Base-by-base conservation (phyloP, 257 asterid species). In the Solanum habrochaites region DNA sequence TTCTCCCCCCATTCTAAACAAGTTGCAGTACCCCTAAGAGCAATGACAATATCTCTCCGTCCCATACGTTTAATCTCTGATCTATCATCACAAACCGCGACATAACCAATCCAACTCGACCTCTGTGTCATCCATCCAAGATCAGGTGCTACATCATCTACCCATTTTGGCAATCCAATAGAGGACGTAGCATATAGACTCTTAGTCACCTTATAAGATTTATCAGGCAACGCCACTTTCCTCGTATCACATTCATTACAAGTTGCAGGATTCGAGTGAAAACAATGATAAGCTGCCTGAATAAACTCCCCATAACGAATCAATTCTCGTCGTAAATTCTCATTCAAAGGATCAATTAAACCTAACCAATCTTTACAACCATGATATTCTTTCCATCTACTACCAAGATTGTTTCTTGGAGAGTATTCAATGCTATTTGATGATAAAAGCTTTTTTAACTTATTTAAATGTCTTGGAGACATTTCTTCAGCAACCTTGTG, bases 1-100 rank as follows among this genome's bases (percentile, higher is more conserved):
- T 96, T 96, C 86, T 95, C 98, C 0, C 93, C 95, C 99, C 99
- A 95, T 89, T 96, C 99, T 20, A 96, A 96, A 91, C 99, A 96
- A 25, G 99, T 96, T 89, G 99, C 93, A 3, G 99, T 95, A 2
- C 99, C 99, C 0, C 99, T 94, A 4, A 95, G n/a, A 11, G 99
- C 94, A 87, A 96, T 96, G 43, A 96, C 95, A n/a, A 96, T 93
- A 85, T 96, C 98, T 25, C 98, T 85, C 87, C 98, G 86, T 35
- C 98, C 99, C 98, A 95, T 94, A 70, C 99, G 93, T 88, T 93
- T 92, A 88, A 96, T 95, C 42, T 97, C 98, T 25, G 89, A 74
- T 7, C 82, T 85, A 64, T 97, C 98, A 0, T 97, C 95, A 74
- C 99, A 97, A 0, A 97, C 96, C 0, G 99, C 98, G 10, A 97